These are phyloP conservation scores for Cutaneotrichosporon sp. DNA, from an alignment of 1,284 basidiomycete genomes.

Conservation along the genomic window DNA sequence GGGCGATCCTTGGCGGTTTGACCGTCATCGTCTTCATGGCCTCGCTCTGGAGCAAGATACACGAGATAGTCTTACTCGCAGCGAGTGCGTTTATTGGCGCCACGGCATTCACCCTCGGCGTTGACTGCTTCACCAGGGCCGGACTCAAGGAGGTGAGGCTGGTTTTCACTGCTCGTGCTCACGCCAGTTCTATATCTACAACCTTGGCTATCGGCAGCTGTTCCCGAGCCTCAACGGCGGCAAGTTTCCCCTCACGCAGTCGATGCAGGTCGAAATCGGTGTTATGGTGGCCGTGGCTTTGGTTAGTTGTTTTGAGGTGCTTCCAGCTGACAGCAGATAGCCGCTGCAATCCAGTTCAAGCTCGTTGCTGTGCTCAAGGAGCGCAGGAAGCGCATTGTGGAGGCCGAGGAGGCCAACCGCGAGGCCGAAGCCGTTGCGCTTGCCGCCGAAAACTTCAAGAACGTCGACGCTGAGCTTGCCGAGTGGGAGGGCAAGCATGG, in stretches of 20 bases:
- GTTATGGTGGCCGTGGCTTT: conserved; percentile 65
- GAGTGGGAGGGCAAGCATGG: conserved; percentile 85
- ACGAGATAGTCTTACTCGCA: conserved; percentile 72
- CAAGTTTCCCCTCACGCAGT: conserved; percentile 79
- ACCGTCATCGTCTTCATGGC: conserved; percentile 57
- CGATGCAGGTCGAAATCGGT: conserved; percentile 90
- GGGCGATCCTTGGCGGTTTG: conserved; percentile 72
- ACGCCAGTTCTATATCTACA: conserved; percentile 84
- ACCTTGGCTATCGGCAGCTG: conserved; percentile 65
- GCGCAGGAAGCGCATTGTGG: conserved; percentile 66
- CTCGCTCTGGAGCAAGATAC: conserved; percentile 64
- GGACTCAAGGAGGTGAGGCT: conserved; percentile 69
- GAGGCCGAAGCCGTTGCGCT: conserved; percentile 70
- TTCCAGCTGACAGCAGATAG: conserved; percentile 53
- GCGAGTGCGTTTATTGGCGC: conserved; percentile 74
- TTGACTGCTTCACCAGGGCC: conserved; percentile 87
- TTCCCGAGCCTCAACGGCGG: conserved; percentile 70
- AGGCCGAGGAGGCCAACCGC: conserved; percentile 64
- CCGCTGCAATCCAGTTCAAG: conserved; percentile 81
- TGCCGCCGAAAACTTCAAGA: conserved; percentile 66
- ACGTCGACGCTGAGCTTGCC: conserved; percentile 64
- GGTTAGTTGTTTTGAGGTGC: conserved; percentile 25
- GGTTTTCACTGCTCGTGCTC: conserved; percentile 49
- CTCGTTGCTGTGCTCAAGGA: conserved; percentile 71
- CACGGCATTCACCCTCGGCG: conserved; percentile 84